Percentiles rank a stretch among this genome's conserved stretches.
Conservation (phyloP, 2,329 filamentous ascomycete species). For the Aphanocladium album region DNA sequence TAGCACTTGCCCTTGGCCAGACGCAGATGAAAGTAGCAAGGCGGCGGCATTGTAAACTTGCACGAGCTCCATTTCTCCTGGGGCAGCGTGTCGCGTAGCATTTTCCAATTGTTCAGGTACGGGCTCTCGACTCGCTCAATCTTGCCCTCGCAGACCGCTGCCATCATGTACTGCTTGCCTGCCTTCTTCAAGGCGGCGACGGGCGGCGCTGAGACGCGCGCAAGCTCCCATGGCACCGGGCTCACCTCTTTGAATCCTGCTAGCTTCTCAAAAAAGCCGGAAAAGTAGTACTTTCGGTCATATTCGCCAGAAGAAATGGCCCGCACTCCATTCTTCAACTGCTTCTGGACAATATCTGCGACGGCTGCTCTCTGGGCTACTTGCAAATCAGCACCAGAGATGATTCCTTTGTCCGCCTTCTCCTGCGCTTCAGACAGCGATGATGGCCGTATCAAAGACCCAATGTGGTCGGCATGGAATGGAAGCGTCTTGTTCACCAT, state of each 20-base stretch:
- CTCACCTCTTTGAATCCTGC: slow-evolving; percentile 33
- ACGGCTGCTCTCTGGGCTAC: slow-evolving; percentile 58
- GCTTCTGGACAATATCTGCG: slow-evolving; percentile 58
- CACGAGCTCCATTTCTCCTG: slow-evolving; percentile 56
- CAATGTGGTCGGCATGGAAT: slow-evolving; percentile 69
- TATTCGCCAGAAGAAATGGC: slow-evolving; percentile 68
- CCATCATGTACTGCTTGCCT: slow-evolving; percentile 34
- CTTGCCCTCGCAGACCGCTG: slow-evolving; percentile 37
- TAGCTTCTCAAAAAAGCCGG: slow-evolving; percentile 45
- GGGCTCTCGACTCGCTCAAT: slow-evolving; percentile 37
- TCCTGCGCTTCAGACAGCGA: slow-evolving; percentile 50
- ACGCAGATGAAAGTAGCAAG: slow-evolving; percentile 60
- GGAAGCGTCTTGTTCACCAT: slow-evolving; percentile 33
- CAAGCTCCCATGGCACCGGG: slow-evolving; percentile 34
- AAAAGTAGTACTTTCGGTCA: slow-evolving; percentile 45
- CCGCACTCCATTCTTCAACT: slow-evolving; percentile 57
- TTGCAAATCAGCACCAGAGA: slow-evolving; percentile 39
- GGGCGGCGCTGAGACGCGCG: slow-evolving; percentile 33
- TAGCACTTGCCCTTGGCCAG: slow-evolving; percentile 50
- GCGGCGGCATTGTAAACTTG: slow-evolving; percentile 63
- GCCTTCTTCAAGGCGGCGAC: slow-evolving; percentile 34
- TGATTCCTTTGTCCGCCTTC: slow-evolving; percentile 44
- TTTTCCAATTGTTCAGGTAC: slow-evolving; percentile 39
- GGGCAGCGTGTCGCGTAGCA: slow-evolving; percentile 41
- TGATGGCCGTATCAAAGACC: slow-evolving; percentile 63